Percentiles rank a stretch among this genome's conserved stretches.
Conservation (phyloP, 768 basidiomycete species). For the Butyriboletus loyo region DNA sequence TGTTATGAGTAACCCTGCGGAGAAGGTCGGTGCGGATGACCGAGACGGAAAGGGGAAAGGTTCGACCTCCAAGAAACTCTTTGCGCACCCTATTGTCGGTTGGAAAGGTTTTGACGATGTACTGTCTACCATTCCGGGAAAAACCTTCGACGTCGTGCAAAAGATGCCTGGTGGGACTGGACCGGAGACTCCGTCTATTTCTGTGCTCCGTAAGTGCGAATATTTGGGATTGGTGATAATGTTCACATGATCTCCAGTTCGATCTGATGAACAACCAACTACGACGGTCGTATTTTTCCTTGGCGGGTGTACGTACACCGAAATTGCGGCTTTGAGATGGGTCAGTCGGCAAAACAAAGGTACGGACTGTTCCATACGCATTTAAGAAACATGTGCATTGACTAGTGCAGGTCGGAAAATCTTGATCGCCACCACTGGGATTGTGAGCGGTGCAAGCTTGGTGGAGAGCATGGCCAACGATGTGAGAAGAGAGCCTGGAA, state of each 20-base stretch:
- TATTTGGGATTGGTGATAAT: background rate
- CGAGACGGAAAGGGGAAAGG: constrained; percentile 39
- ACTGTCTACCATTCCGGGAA: constrained; percentile 76
- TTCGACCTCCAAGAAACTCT: constrained; percentile 49
- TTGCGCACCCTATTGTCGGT: constrained; percentile 89
- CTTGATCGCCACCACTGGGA: constrained; percentile 88
- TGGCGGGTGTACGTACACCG: constrained; percentile 96
- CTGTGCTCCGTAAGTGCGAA: constrained; percentile 35
- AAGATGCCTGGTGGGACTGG: constrained; percentile 33
- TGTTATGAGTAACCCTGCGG: constrained; percentile 75
- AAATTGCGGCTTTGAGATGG: constrained; percentile 94
- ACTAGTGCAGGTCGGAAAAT: constrained; percentile 69
- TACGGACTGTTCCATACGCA: constrained; percentile 22
- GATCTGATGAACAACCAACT: constrained; percentile 56
- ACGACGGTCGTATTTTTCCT: constrained; percentile 95
- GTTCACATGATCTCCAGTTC: constrained; percentile 33
- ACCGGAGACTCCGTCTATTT: constrained; percentile 25
- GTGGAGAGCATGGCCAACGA: constrained; percentile 63
- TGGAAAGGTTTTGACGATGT: constrained; percentile 99
- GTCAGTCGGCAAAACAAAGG: constrained; percentile 83
- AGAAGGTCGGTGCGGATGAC: constrained; percentile 45
- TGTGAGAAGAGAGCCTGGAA: constrained; percentile 24
- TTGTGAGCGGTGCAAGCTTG: constrained; percentile 74
- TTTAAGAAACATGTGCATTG: constrained; percentile 2
- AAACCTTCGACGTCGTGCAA: constrained; percentile 76